Conservation (phyloP, 1,139 yeast genomes). For the Lodderomyces margitis region DNA sequence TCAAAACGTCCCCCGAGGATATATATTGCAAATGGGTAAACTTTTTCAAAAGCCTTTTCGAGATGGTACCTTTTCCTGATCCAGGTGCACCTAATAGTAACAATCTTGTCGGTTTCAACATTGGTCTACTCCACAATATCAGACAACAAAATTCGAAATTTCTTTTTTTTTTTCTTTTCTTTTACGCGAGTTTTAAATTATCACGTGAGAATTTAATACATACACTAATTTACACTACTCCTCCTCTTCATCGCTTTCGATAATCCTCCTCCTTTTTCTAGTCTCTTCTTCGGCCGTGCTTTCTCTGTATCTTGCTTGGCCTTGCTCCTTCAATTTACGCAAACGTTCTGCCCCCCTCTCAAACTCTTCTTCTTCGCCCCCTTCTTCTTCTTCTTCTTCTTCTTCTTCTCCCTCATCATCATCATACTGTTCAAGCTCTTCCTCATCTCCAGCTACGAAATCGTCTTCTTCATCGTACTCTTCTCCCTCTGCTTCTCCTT, state of each 20-base stretch:
- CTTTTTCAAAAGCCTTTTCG: conserved; percentile 56
- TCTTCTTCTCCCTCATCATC: conserved; percentile 32
- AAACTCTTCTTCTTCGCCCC: conserved; percentile 58
- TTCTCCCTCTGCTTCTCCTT: conserved; percentile 26
- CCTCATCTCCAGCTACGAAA: conserved; percentile 42
- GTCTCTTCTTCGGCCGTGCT: conserved; percentile 48
- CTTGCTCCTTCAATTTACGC: conserved; percentile 56
- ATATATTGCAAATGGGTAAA: conserved; percentile 54
- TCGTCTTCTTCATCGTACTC: conserved; percentile 38
- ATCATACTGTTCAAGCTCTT: conserved; percentile 46
- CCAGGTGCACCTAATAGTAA: conserved; percentile 91
- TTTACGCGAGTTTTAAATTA: neutral
- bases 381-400: conserved; percentile 49
- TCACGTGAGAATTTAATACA: neutral
- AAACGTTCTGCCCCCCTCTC: conserved; percentile 63
- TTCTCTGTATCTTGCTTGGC: conserved; percentile 48
- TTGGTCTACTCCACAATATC: conserved; percentile 5
- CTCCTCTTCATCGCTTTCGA: conserved; percentile 45
- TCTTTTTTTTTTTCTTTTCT: conserved; percentile 3
- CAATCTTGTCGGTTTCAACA: conserved; percentile 53
- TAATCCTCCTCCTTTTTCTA: conserved; percentile 43
- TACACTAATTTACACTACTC: too few relatives aligned
- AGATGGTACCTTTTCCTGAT: conserved; percentile 90
- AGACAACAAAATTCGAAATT: neutral
- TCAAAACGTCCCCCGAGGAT: conserved; percentile 81